Evolutionary conservation across 108 stramenopile genomes (phyloP).

Genomic region (Schizochytrium sp.): DNA sequence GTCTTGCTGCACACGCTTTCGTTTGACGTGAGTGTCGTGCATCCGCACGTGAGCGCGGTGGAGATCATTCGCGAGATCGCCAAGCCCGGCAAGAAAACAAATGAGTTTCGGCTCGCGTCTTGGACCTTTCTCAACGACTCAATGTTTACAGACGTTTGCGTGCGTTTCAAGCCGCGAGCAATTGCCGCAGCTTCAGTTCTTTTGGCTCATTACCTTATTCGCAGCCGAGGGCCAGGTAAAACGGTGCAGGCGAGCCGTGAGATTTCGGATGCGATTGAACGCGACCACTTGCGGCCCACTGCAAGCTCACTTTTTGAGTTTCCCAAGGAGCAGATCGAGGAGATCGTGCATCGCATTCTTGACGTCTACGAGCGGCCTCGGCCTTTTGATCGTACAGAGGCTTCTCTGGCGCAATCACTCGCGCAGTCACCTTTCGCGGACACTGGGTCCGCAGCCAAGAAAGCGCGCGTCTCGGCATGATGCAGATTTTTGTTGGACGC

Average conservation of each 20-base stretch:
- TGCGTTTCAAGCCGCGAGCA: neutral
- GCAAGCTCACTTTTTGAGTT: neutral
- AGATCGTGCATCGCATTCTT: neutral
- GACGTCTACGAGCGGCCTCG: neutral
- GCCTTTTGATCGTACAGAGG: neutral
- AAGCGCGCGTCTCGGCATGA: neutral
- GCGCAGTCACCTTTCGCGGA: neutral
- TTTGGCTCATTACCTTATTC: neutral
- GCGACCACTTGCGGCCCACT: neutral
- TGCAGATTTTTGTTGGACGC: no score
- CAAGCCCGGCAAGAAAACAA: neutral
- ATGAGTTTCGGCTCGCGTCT: neutral
- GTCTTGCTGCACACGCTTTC: neutral
- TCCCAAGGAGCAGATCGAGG: neutral
- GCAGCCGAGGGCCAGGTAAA: neutral
- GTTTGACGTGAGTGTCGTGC: neutral
- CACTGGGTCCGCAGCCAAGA: neutral
- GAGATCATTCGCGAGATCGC: neutral
- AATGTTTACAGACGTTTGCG: neutral
- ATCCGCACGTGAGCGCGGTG: neutral
- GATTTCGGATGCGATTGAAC: neutral
- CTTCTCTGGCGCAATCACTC: neutral
- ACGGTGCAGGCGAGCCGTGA: neutral
- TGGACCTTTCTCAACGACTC: conserved; percentile 11
- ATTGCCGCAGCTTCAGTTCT: neutral